Evolutionary conservation across 2,329 filamentous ascomycete genomes (phyloP), one percentile per base, ranked within the genome.

Genomic region (Colletotrichum eremochloae): DNA sequence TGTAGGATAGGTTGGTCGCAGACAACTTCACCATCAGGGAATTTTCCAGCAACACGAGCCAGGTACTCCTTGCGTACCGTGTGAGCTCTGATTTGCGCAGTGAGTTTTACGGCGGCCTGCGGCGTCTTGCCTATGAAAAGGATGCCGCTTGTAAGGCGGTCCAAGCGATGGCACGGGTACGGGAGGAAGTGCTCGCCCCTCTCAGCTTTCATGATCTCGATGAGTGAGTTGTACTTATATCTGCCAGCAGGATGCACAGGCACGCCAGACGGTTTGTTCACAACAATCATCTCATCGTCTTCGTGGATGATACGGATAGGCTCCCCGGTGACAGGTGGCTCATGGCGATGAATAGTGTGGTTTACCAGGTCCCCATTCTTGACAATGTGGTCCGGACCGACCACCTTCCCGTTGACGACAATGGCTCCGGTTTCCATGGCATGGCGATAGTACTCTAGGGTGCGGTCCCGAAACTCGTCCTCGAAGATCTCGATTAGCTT

Each of bases 91-190:
- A 99, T 94, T 81, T 97, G 93, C 53, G 87, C 84, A 67, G 92
- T 91, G 76, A 99, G 88, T 42, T 87, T 86, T 75, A 96, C 94
- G 0, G 96, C 96, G 0, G 93, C 94, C 77, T 91, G 89, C 48
- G 91, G 87, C 74, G 94, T 91, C 83, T 99, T 99, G 38, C 93
- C 96, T 76, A 99, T 91, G 81, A 99, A 99, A 96, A 99, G 98
- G 80, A 99, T 93, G 61, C 96, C 96, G 77, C 94, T 97, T 0
- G 96, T 99, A 77, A 99, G 84, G 64, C 96, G 88, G 80, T 99
- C 96, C 38, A 99, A 89, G n/a, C 96, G 88, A 79, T 99, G 97
- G 84, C 96, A 98, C 0, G 96, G 90, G 73, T 89, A 82, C 1
- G 90, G 87, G 64, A 87, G 80, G 79, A 89, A 91, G 38, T 82